A percentile compares a stretch with the other conserved stretches of the same genome.
phyloP scores from a whole-genome alignment of 176 grass and related monocot species.

The Carex kokanica region DNA sequence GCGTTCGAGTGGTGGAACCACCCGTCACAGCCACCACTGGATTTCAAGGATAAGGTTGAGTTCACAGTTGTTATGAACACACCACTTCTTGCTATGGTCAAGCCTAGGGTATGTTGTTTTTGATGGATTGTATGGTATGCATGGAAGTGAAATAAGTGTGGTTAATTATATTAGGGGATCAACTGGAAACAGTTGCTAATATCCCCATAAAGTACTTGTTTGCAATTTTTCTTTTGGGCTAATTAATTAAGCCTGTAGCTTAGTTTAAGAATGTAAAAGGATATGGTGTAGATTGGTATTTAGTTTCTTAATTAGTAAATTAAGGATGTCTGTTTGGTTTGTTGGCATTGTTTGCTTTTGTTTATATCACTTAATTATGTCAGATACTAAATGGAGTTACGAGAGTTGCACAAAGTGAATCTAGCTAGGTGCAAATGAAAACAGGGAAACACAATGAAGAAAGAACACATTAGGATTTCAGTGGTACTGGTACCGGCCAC shows the following conservation, averaged over 20 bases:
- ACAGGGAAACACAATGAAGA: neutral
- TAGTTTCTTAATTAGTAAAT: constrained; percentile 9
- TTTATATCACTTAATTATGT: neutral
- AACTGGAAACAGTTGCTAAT: constrained; percentile 18
- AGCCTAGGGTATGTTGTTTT: constrained; percentile 48
- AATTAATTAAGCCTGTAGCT: neutral
- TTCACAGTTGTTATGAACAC: constrained; percentile 90
- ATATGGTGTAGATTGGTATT: neutral
- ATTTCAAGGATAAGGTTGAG: constrained; percentile 91
- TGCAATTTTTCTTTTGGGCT: neutral
- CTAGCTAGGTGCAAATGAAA: neutral
- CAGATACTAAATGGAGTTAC: neutral
- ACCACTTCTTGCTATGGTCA: constrained; percentile 57
- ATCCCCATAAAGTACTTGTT: neutral
- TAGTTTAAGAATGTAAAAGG: constrained; percentile 3
- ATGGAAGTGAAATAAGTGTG: constrained; percentile 8
- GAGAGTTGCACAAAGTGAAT: neutral
- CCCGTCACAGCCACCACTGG: constrained; percentile 60
- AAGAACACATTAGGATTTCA: neutral
- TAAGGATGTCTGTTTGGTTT: neutral
- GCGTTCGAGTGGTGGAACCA: constrained; percentile 76
- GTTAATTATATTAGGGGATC: neutral
- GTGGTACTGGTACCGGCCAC: no score
- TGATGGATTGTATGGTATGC: constrained; percentile 21
- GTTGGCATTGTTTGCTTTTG: neutral